Evolutionary conservation across 176 grass and related monocot genomes (phyloP).

Genomic region (Luzula sylvatica): DNA sequence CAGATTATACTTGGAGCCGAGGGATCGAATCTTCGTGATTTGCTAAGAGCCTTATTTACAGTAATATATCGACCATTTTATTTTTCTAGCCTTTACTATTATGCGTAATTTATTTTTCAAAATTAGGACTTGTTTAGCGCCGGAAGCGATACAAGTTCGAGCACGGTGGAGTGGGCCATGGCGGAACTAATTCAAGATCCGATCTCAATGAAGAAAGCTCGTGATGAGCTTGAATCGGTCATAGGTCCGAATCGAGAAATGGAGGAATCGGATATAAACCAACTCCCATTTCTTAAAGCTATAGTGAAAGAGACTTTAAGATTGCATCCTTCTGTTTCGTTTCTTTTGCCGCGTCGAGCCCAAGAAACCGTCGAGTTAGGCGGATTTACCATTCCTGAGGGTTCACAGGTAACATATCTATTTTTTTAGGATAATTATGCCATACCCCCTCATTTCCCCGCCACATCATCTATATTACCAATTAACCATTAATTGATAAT

Average conservation of each 20-base stretch:
- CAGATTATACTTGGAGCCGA: constrained; percentile 1
- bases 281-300: constrained; percentile 34
- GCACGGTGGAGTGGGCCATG: constrained; percentile 40
- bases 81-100: not conserved
- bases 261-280: constrained; percentile 22
- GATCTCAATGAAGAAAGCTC: constrained; percentile 5
- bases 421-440: no score
- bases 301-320: constrained; percentile 37
- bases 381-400: constrained; percentile 17
- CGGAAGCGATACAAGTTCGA: constrained; percentile 33
- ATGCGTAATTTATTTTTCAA: not conserved
- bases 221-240: constrained; percentile 20
- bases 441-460: no score
- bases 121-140: constrained; percentile 30
- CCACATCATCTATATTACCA: no score
- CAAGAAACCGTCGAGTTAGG: constrained; percentile 12
- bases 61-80: constrained; percentile 5
- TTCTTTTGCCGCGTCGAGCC: constrained; percentile 16
- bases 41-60: constrained; percentile 8
- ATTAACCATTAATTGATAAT: no score
- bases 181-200: constrained; percentile 28
- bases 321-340: constrained; percentile 19
- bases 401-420: constrained; percentile 4
- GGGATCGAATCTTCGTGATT: not conserved
- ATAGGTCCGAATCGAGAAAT: constrained; percentile 14